Evolutionary conservation across 1,284 basidiomycete species (phyloP), one percentile per base, ranked within the genome.

Genomic region (Cryptococcus sp.): DNA sequence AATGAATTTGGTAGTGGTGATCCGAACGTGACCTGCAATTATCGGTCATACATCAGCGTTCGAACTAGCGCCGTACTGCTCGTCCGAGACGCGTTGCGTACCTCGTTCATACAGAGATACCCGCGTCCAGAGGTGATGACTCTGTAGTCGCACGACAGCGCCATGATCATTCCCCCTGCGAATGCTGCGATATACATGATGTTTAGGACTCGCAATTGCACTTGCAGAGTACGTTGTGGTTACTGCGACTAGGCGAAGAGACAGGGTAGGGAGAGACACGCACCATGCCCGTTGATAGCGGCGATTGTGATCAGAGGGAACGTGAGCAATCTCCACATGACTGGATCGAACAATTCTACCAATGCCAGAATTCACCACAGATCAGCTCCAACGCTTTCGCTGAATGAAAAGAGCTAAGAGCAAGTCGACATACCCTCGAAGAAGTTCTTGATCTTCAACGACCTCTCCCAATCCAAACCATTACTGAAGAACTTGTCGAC

Each of bases 41-140:
- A 13, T 19, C 25, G 6, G 25, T 25, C 6, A 25, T 25, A 25
- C 25, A 6, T 25, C 25, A 25, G 25, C 25, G 6, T 25, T 25
- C 25, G 25, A 25, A 6, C 13, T 23, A n/a, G 39, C 27, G 50
- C 50, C 39, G 25, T 45, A 22, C 19, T 16, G 19, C 46, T 50
- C 16, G 19, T 42, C 41, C 3, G 25, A 4, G 44, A 48, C 4
- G 16, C 20, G 19, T 49, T 22, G 65, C 75, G 62, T 62, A 90
- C 89, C 80, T 97, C 93, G 74, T 96, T 96, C 92, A 96, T 95
- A 75, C 86, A 91, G 59, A 92, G 80, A 87, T 90, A 93, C 11
- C 89, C 88, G 71, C 85, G 86, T 67, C 83, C 87, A 19, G 86
- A 88, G 64, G 90, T 88, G 87, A 95, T 93, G 57, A 96, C 83